phyloP scores from a whole-genome alignment of 106 monocot genomes.

The Dendrobium chrysotoxum region DNA sequence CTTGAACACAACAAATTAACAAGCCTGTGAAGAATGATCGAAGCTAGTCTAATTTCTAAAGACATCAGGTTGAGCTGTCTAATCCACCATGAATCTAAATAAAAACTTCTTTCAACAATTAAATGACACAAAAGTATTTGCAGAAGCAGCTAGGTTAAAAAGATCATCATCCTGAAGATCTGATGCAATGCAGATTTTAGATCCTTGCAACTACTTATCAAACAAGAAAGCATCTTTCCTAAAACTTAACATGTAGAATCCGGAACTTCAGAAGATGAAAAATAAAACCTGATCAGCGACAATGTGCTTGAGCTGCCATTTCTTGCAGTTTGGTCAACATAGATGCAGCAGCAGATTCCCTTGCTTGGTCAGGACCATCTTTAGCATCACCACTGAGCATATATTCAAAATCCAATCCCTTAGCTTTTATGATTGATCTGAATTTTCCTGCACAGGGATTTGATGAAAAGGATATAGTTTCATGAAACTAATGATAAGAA shows the following conservation, averaged over 20 bases:
- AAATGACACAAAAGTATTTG: neutral
- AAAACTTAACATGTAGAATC: neutral
- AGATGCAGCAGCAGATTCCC: neutral
- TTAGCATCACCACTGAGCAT: neutral
- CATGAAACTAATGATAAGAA: no score
- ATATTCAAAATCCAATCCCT: neutral
- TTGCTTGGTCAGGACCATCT: neutral
- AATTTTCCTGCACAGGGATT: neutral
- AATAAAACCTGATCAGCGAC: neutral
- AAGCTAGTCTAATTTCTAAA: no score
- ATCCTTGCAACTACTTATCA: neutral
- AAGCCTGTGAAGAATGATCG: no score
- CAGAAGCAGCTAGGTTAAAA: no score
- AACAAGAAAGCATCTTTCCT: neutral
- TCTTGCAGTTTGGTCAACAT: slow-evolving; percentile 1
- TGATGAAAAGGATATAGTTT: no score
- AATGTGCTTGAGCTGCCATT: neutral
- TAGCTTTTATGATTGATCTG: neutral
- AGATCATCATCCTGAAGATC: neutral
- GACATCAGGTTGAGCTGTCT: no score
- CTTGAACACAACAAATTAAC: no score
- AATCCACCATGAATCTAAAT: neutral
- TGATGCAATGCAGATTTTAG: neutral
- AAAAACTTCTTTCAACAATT: neutral
- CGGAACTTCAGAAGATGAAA: neutral